Evolutionary conservation across 2,329 filamentous ascomycete genomes (phyloP).

Genomic region (Monosporascus sp.): DNA sequence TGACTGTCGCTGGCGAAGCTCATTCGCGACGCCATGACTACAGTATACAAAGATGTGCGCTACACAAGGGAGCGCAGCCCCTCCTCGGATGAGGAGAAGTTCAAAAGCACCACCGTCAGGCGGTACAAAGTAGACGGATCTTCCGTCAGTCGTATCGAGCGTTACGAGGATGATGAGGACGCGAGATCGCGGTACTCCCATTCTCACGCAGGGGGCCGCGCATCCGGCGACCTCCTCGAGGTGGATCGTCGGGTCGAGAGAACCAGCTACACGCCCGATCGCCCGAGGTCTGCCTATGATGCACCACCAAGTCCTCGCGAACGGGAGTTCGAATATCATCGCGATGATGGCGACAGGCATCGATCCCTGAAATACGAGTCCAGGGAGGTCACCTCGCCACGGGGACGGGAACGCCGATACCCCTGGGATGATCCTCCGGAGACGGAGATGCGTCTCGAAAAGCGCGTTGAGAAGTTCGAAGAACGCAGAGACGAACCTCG

Average conservation of each 20-base stretch:
- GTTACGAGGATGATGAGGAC: constrained; percentile 21
- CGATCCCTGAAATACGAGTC: constrained; percentile 21
- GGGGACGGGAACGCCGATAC: constrained; percentile 35
- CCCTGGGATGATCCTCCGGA: constrained; percentile 32
- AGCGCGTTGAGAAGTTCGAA: constrained; percentile 37
- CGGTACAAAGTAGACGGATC: constrained; percentile 27
- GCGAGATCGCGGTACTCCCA: constrained; percentile 21
- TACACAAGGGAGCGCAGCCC: constrained; percentile 25
- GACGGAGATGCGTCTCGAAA: constrained; percentile 38
- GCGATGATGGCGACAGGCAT: constrained; percentile 27
- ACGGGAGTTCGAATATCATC: constrained; percentile 27
- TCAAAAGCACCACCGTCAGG: constrained; percentile 24
- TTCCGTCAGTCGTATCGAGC: constrained; percentile 19
- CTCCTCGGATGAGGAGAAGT: constrained; percentile 22
- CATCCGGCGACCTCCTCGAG: constrained; percentile 17
- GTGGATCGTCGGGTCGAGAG: constrained; percentile 34
- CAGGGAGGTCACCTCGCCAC: constrained; percentile 24
- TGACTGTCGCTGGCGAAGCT: constrained; percentile 11
- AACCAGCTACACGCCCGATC: constrained; percentile 38
- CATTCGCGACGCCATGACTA: constrained; percentile 16
- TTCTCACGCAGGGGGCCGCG: constrained; percentile 15
- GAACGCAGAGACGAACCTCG: constrained; percentile 17
- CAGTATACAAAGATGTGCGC: constrained; percentile 26
- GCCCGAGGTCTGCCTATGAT: constrained; percentile 48
- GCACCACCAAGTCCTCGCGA: constrained; percentile 15